These are phyloP conservation scores for Staphylotrichum tortipilum DNA, from an alignment of 495 filamentous ascomycete genomes.

Conservation along the genomic window DNA sequence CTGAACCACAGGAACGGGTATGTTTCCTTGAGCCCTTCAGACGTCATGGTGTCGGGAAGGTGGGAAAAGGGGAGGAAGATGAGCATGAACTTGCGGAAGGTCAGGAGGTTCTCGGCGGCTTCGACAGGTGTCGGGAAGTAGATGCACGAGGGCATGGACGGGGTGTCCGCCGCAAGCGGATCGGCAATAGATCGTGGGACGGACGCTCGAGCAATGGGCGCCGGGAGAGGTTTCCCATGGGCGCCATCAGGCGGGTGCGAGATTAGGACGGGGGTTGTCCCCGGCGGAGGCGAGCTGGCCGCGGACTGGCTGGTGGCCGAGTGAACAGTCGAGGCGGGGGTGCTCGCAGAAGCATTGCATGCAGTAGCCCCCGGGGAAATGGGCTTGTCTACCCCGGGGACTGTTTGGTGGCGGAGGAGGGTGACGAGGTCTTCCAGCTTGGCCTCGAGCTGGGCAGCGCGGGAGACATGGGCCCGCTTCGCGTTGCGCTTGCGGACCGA, in stretches of 20 bases:
- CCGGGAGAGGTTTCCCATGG: neutral
- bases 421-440: slow-evolving; percentile 39
- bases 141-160: slow-evolving; percentile 7
- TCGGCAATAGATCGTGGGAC: slow-evolving; percentile 2
- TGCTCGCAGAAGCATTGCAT: neutral
- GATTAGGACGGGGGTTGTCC: neutral
- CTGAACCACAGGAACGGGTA: slow-evolving; percentile 48
- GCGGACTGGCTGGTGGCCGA: slow-evolving; percentile 8
- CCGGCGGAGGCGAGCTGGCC: slow-evolving; percentile 5
- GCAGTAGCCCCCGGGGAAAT: neutral
- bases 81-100: slow-evolving; percentile 27
- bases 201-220: neutral
- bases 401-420: slow-evolving; percentile 30
- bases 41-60: slow-evolving; percentile 37
- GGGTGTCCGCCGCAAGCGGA: neutral
- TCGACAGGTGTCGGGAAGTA: slow-evolving; percentile 19
- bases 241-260: neutral
- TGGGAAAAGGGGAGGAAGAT: slow-evolving; percentile 27
- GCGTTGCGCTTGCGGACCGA: slow-evolving; percentile 32
- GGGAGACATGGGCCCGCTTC: slow-evolving; percentile 19
- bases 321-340: slow-evolving; percentile 3
- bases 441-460: slow-evolving; percentile 37
- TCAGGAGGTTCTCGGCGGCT: slow-evolving; percentile 24
- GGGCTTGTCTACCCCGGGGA: slow-evolving; percentile 7
- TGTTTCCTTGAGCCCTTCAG: slow-evolving; percentile 35